Conservation (phyloP, 2,329 filamentous ascomycete genomes). For the Trichoderma hamatum region DNA sequence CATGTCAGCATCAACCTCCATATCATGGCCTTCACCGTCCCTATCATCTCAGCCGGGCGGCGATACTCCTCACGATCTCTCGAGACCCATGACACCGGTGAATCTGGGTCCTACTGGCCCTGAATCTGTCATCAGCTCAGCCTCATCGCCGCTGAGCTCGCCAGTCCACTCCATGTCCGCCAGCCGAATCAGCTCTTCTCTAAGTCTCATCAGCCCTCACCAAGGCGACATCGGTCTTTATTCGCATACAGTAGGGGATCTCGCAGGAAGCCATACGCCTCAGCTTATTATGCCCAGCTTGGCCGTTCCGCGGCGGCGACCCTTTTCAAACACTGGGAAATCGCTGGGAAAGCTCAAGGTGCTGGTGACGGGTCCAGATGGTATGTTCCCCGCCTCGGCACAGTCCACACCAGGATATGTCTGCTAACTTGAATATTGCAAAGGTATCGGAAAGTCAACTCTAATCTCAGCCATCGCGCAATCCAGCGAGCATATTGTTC, state of each 20-base stretch:
- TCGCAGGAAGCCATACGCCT: slow-evolving; percentile 47
- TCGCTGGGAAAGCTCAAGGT: slow-evolving; percentile 84
- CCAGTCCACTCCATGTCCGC: slow-evolving; percentile 49
- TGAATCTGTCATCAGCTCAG: slow-evolving; percentile 48
- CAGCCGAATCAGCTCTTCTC: slow-evolving; percentile 34
- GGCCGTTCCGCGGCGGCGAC: slow-evolving; percentile 82
- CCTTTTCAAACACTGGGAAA: slow-evolving; percentile 87
- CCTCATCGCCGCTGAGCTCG: slow-evolving; percentile 57
- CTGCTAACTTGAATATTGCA: slow-evolving; percentile 20
- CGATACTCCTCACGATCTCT: slow-evolving; percentile 30
- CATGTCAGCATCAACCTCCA: slow-evolving; percentile 23
- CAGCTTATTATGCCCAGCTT: slow-evolving; percentile 99
- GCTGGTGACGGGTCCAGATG: slow-evolving; percentile 78
- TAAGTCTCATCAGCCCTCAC: slow-evolving; percentile 32
- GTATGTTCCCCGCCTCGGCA: slow-evolving; percentile 46
- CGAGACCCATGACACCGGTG: slow-evolving; percentile 37
- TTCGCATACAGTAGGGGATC: not conserved
- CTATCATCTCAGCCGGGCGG: slow-evolving; percentile 24
- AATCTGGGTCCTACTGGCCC: slow-evolving; percentile 35
- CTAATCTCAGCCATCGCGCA: slow-evolving; percentile 88
- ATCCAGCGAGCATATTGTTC: slow-evolving; percentile 86
- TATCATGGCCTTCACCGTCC: slow-evolving; percentile 26
- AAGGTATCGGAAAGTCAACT: slow-evolving; percentile 85
- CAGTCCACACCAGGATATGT: not conserved
- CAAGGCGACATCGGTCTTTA: slow-evolving; percentile 29